Base-by-base conservation (phyloP, 768 basidiomycete species). In the Leucosporidium yakuticum region DNA sequence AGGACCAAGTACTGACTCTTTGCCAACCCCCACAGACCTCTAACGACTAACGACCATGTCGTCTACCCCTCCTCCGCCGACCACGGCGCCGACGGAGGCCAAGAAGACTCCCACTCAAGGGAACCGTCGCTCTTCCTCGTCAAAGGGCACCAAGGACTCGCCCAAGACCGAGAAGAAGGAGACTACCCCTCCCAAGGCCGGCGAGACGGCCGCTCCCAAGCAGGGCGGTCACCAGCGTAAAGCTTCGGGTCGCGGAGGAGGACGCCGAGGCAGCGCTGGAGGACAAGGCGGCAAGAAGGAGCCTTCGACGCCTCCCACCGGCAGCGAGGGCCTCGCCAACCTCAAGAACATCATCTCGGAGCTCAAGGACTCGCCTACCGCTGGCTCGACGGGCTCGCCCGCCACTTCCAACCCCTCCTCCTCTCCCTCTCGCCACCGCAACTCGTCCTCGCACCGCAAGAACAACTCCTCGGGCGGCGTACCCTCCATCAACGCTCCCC, bases 281-380 rank as follows among this genome's bases (percentile, higher is more conserved):
- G 53, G 27, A 14, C 27, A 25, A 20, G 20, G 27, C 27, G 53
- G 27, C 31, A 14, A 25, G 27, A 29, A 54, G 53, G 53, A 31
- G 9, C 14, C 53, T 17, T 19, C 53, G 25, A 54, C 53, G 53
- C 53, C 53, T 54, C 53, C 53, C 19, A 4, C 51, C 20, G 27
- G 31, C 27, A 29, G 27, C 53, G 53, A 54, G 31, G 53, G 53
- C 25, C 61, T 71, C 20, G 36, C 49, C n/a, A 70, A 67, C 65
- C 61, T 70, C 50, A 67, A 70, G 59, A 70, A 62, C 60, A 63
- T 70, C 34, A 60, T 70, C 59, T 57, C 66, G 29, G 65, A 67
- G 32, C 60, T 70, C 47, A 61, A 61, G 29, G 67, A 68, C 60
- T 58, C 67, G 19, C 29, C 63, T 32, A 29, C 57, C 7, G 32